Base-by-base conservation (phyloP, 2,329 filamentous ascomycete species). In the Hymenoscyphus fructigenus region DNA sequence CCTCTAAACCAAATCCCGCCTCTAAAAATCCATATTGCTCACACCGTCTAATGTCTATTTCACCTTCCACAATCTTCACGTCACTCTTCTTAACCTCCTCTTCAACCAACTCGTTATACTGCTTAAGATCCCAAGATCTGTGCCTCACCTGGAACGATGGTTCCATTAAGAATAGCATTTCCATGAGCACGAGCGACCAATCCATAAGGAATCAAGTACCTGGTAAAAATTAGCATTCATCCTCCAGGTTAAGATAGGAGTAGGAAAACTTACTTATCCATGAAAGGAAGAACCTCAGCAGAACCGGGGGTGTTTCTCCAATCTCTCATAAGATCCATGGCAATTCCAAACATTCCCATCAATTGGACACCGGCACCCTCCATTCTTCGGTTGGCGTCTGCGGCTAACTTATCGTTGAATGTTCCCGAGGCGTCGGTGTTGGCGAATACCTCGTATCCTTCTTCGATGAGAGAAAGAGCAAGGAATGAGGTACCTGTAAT, bases 401-500 rank as follows among this genome's bases (percentile, higher is more conserved):
- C 85, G 6, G 87, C 83, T 65, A 89, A 81, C 56, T 88, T 81
- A 47, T 79, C 73, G 1, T 83, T 85, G 23, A 87, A 87, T 1
- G 90, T 92, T 1, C 89, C 90, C 0, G 84, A 88, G 1, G 87
- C 89, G 71, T 92, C 90, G 61, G 88, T 83, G 77, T 91, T 91
- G 70, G 88, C 89, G 79, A 84, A 92, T 65, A 93, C 90, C 44
- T 84, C 84, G 79, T 91, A 93, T 29, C 90, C 90, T 55, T 85
- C 88, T 15, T 87, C 84, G 41, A 88, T 82, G 4, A 92, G 84
- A 0, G 88, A 89, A n/a, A 92, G 82, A 0, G 90, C 88, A 5
- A 91, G 82, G 80, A 92, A 92, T 0, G 89, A 81, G 26, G 88
- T 91, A 82, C 83, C 82, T 80, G 70, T 34, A n/a, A 20, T 28